Percentiles rank a stretch among this genome's conserved stretches.
Conservation (phyloP, 345 rosid genomes). For the Gynandropsis gynandra region DNA sequence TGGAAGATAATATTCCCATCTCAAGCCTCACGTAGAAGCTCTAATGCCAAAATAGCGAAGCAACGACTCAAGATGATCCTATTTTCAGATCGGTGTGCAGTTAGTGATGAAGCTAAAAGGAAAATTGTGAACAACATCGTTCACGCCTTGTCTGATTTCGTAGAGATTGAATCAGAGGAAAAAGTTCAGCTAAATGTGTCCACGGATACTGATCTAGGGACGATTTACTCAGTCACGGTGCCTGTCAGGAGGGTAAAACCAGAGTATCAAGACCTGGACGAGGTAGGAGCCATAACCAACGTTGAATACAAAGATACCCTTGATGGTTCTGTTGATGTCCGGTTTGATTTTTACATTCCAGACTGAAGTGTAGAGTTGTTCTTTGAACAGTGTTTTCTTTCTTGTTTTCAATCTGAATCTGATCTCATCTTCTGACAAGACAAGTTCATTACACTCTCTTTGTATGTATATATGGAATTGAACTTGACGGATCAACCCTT, state of each 20-base stretch:
- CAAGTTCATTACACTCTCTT: conserved; percentile 21
- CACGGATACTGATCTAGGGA: conserved; percentile 78
- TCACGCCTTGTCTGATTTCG: conserved; percentile 74
- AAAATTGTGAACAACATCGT: conserved; percentile 79
- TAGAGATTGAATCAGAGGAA: conserved; percentile 92
- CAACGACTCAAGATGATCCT: conserved; percentile 96
- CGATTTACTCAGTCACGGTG: conserved; percentile 86
- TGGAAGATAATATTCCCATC: conserved; percentile 95
- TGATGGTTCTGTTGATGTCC: conserved; percentile 83
- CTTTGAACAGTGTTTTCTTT: conserved; percentile 19
- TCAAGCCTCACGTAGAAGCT: conserved; percentile 55
- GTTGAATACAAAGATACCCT: conserved; percentile 66
- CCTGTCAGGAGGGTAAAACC: conserved; percentile 90
- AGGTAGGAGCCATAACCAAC: conserved; percentile 57
- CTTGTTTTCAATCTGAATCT: conserved; percentile 17
- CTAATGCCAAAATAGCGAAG: conserved; percentile 92
- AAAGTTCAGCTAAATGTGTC: conserved; percentile 87
- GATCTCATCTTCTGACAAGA: conserved; percentile 22
- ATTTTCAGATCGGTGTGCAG: conserved; percentile 93
- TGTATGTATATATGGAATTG: conserved; percentile 39
- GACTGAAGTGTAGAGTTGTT: conserved; percentile 31
- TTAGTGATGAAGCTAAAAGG: conserved; percentile 84
- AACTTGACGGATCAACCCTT: too few species aligned
- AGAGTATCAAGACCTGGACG: conserved; percentile 63
- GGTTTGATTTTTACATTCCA: conserved; percentile 83